Evolutionary conservation across 345 rosid genomes (phyloP).

Genomic region (Eucalyptus marginata): DNA sequence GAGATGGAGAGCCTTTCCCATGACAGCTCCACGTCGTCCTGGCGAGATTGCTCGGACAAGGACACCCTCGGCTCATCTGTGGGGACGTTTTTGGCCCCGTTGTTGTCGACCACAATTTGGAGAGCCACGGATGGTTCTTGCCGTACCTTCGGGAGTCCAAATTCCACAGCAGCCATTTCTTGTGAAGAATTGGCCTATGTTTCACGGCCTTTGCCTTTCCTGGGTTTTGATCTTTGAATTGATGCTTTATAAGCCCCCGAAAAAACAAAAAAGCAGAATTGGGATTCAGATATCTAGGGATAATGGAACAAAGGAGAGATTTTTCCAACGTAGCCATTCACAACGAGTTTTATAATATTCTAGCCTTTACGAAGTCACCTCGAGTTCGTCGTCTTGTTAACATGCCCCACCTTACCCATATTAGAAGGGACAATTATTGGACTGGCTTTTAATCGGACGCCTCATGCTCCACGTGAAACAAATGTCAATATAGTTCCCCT

Average conservation of each 20-base stretch:
- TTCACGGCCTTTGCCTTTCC: not conserved
- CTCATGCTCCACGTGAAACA: too few relatives aligned
- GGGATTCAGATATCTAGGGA: too few relatives aligned
- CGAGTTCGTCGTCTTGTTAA: not conserved
- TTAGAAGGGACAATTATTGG: too few relatives aligned
- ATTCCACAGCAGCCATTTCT: conserved; percentile 21
- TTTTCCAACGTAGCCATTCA: not conserved
- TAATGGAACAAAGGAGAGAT: not conserved
- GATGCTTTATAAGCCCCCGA: not conserved
- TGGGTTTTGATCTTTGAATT: not conserved
- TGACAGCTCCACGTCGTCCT: too few relatives aligned
- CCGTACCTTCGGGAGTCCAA: conserved; percentile 6
- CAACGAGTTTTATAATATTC: not conserved
- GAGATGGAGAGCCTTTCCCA: too few relatives aligned
- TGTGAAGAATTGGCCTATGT: not conserved
- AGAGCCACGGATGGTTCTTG: too few relatives aligned
- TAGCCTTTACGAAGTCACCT: not conserved
- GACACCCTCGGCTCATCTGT: too few relatives aligned
- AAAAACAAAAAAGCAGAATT: not conserved
- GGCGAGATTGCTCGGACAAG: too few relatives aligned
- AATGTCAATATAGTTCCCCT: too few relatives aligned
- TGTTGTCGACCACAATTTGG: not conserved
- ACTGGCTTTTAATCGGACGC: not conserved
- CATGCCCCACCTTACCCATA: too few relatives aligned
- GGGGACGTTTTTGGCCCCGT: not conserved